Percentiles rank a stretch among this genome's conserved stretches.
Evolutionary conservation across 352 stramenopile species (phyloP).

Genomic region (Phytophthora vignae): DNA sequence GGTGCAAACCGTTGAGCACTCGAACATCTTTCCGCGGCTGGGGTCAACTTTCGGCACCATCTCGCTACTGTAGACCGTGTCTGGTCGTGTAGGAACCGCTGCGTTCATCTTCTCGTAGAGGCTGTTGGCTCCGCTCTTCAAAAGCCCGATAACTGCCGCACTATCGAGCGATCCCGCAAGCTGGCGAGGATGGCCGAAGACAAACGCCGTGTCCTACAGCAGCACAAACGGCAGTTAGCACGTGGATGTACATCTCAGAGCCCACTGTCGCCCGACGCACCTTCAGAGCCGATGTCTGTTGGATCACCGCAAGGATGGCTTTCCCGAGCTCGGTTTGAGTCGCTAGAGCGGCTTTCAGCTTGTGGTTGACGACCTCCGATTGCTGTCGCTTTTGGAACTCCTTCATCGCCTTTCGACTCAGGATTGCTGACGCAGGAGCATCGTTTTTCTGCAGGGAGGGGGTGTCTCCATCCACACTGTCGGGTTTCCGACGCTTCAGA

Average conservation of each 20-base stretch:
- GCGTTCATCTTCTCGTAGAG: conserved; percentile 1
- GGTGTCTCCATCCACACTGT: not conserved
- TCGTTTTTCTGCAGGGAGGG: not conserved
- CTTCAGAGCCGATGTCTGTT: conserved; percentile 1
- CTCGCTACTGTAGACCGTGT: conserved; percentile 5
- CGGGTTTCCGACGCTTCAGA: not conserved
- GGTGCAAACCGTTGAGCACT: conserved; percentile 9
- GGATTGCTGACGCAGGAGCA: not conserved
- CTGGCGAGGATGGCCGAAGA: conserved; percentile 4
- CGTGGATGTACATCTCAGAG: not conserved
- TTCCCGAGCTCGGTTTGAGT: conserved; percentile 10
- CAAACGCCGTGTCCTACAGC: conserved; percentile 5
- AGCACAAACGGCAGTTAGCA: not conserved
- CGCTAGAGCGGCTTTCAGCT: conserved; percentile 5
- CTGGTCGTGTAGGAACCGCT: not conserved
- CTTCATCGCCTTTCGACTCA: conserved; percentile 1
- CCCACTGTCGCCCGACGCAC: not conserved
- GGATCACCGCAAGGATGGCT: conserved; percentile 8
- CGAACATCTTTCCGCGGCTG: conserved; percentile 23
- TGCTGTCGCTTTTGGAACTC: conserved; percentile 7
- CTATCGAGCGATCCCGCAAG: conserved; percentile 3
- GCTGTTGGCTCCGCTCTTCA: not conserved
- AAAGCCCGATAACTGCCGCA: conserved; percentile 2
- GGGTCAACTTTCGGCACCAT: conserved; percentile 12
- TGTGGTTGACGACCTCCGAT: conserved; percentile 5